phyloP scores from a whole-genome alignment of 176 grass and related monocot species.

The Canna indica region DNA sequence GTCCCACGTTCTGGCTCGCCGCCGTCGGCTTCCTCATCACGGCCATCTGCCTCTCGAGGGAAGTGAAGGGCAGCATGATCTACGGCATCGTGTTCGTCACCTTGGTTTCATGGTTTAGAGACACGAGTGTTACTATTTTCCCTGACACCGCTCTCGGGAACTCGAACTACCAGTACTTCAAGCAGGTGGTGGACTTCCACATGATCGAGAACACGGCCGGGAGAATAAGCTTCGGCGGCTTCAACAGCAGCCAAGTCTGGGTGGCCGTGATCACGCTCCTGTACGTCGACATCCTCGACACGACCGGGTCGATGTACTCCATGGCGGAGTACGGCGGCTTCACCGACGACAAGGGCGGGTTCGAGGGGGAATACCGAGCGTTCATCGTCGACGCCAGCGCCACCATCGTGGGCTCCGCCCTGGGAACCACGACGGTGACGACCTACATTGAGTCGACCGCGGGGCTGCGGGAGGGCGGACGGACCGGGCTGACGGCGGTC shows the following conservation, averaged over 20 bases:
- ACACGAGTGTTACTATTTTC: slow-evolving; percentile 7
- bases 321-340: slow-evolving; percentile 17
- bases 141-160: neutral
- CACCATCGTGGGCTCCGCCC: slow-evolving; percentile 4
- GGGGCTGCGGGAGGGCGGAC: slow-evolving; percentile 1
- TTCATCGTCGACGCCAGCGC: slow-evolving; percentile 9
- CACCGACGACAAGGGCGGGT: slow-evolving; percentile 9
- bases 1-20: slow-evolving; percentile 14
- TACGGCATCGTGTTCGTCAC: slow-evolving; percentile 14
- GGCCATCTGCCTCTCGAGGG: slow-evolving; percentile 4
- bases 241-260: slow-evolving; percentile 9
- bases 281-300: slow-evolving; percentile 20
- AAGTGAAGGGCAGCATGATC: slow-evolving; percentile 14
- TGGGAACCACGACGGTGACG: slow-evolving; percentile 17
- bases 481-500: slow-evolving; percentile 12
- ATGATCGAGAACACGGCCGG: slow-evolving; percentile 13
- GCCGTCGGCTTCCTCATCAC: slow-evolving; percentile 12
- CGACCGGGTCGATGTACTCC: slow-evolving; percentile 16
- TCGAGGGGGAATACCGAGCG: slow-evolving; percentile 17
- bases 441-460: slow-evolving; percentile 16
- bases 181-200: slow-evolving; percentile 9
- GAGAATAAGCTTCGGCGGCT: slow-evolving; percentile 7
- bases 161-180: slow-evolving; percentile 14
- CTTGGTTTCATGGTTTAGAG: slow-evolving; percentile 1
- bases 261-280: slow-evolving; percentile 6